These are phyloP conservation scores for Neonectria punicea DNA, from an alignment of 2,329 filamentous ascomycete species.

Conservation along the genomic window DNA sequence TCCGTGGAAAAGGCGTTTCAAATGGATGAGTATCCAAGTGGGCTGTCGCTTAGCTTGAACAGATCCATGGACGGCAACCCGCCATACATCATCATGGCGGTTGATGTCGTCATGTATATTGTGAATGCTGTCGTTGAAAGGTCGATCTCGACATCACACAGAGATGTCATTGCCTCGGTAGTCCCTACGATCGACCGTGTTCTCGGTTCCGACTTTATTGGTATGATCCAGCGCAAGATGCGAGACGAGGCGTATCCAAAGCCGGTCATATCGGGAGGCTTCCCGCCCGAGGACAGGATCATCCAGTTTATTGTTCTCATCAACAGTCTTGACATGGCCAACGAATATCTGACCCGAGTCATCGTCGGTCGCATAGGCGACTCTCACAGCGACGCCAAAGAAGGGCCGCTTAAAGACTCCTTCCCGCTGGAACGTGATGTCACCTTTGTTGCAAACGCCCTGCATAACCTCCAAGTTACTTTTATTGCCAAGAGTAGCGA, in stretches of 20 bases:
- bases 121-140: slow-evolving; percentile 91
- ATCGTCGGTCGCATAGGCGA: slow-evolving; percentile 73
- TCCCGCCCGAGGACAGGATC: slow-evolving; percentile 89
- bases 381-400: slow-evolving; percentile 49
- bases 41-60: slow-evolving; percentile 79
- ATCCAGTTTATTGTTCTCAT: slow-evolving; percentile 91
- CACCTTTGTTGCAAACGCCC: slow-evolving; percentile 71
- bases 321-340: slow-evolving; percentile 93
- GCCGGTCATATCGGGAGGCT: slow-evolving; percentile 77
- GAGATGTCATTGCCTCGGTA: slow-evolving; percentile 79
- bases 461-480: slow-evolving; percentile 74
- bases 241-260: slow-evolving; percentile 93
- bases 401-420: slow-evolving; percentile 65
- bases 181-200: slow-evolving; percentile 83
- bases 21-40: slow-evolving; percentile 86
- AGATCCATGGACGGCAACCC: slow-evolving; percentile 79
- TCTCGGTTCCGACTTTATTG: slow-evolving; percentile 88
- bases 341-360: slow-evolving; percentile 90
- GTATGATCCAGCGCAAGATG: slow-evolving; percentile 98
- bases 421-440: slow-evolving; percentile 87
- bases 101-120: slow-evolving; percentile 99
- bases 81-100: slow-evolving; percentile 92
- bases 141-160: slow-evolving; percentile 86
- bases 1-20: slow-evolving; percentile 99
- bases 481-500: slow-evolving; percentile 85